Conservation (phyloP, 192 early-diverging fungal genomes). For the Mortierella alpina region DNA sequence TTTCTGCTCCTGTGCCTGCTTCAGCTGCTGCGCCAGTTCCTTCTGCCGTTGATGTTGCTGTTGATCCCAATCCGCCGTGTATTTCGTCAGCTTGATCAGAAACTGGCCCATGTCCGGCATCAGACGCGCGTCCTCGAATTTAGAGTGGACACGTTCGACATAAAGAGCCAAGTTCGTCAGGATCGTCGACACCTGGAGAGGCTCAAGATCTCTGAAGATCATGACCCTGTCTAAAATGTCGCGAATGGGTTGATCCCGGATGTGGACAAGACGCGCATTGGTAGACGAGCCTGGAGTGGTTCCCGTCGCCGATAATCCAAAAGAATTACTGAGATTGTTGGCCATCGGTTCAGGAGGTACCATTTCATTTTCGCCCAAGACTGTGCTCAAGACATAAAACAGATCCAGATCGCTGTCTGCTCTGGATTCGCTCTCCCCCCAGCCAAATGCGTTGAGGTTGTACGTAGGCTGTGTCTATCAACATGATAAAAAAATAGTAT, state of each 20-base stretch:
- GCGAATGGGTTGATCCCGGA: slow-evolving; percentile 67
- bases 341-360: slow-evolving; percentile 55
- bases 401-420: slow-evolving; percentile 62
- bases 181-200: slow-evolving; percentile 61
- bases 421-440: slow-evolving; percentile 52
- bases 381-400: slow-evolving; percentile 62
- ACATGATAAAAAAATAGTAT: not conserved
- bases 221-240: slow-evolving; percentile 64
- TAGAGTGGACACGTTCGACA: slow-evolving; percentile 63
- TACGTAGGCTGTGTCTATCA: slow-evolving; percentile 31
- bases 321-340: not conserved
- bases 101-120: slow-evolving; percentile 55
- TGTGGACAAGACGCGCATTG: slow-evolving; percentile 42
- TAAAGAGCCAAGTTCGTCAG: slow-evolving; percentile 64
- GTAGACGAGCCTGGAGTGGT: not conserved
- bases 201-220: slow-evolving; percentile 57
- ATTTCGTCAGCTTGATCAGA: slow-evolving; percentile 54
- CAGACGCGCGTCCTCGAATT: slow-evolving; percentile 57
- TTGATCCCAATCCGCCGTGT: slow-evolving; percentile 57
- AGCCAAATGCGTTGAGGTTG: slow-evolving; percentile 29
- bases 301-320: slow-evolving; percentile 11
- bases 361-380: slow-evolving; percentile 61
- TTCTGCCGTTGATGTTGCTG: slow-evolving; percentile 33
- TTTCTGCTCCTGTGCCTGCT: slow-evolving; percentile 17
- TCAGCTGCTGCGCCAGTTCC: slow-evolving; percentile 10